Percentiles rank a stretch among this genome's conserved stretches.
Evolutionary conservation across 345 rosid genomes (phyloP).

Genomic region (Murraya paniculata): DNA sequence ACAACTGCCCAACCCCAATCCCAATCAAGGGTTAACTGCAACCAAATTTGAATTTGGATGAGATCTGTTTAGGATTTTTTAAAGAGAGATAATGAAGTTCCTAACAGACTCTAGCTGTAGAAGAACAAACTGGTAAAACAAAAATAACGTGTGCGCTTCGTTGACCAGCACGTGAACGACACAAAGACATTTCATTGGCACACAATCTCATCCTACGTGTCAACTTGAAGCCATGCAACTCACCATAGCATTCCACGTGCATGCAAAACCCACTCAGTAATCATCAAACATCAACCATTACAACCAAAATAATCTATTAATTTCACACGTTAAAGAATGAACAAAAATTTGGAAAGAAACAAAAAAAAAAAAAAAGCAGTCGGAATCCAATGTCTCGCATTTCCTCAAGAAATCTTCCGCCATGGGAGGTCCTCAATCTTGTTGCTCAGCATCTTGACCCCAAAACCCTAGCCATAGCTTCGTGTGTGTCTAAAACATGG

Average conservation of each 20-base stretch:
- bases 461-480: slow-evolving; percentile 39
- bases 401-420: slow-evolving; percentile 4
- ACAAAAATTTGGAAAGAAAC: too few relatives aligned
- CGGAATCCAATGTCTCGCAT: background rate
- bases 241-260: slow-evolving; percentile 20
- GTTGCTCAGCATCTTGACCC: slow-evolving; percentile 42
- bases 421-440: slow-evolving; percentile 41
- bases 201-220: background rate
- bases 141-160: background rate
- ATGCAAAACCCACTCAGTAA: background rate
- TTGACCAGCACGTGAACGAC: background rate
- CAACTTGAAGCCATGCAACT: slow-evolving; percentile 4
- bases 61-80: too few relatives aligned
- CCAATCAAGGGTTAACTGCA: too few relatives aligned
- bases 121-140: too few relatives aligned
- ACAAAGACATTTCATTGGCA: background rate
- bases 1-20: too few relatives aligned
- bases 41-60: too few relatives aligned
- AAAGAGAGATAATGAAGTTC: too few relatives aligned
- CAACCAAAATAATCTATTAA: background rate
- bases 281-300: background rate
- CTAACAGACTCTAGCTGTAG: too few relatives aligned
- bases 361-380: too few relatives aligned
- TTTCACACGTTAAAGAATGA: background rate
- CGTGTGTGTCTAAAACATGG: slow-evolving; percentile 49